These are phyloP conservation scores for Gracilaria domingensis DNA, from an alignment of 23 red algal species.

Conservation along the genomic window DNA sequence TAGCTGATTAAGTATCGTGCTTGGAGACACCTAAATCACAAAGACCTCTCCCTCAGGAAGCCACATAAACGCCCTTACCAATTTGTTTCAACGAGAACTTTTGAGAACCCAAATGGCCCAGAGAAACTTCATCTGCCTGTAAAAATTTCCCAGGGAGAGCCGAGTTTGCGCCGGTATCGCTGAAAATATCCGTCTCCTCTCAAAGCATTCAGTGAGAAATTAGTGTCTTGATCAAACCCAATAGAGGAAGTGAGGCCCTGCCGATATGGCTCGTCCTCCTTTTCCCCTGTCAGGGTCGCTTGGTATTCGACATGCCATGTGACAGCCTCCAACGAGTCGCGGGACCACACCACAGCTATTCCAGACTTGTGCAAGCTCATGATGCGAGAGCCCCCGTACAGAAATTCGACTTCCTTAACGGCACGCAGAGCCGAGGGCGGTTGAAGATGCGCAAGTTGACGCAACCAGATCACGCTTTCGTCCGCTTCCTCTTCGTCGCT, in stretches of 20 bases:
- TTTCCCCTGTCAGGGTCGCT: not conserved
- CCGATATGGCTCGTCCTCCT: not conserved
- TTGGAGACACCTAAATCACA: slow-evolving; percentile 39
- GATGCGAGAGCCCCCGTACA: slow-evolving; percentile 42
- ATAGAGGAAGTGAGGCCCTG: slow-evolving; percentile 17
- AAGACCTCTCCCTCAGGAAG: slow-evolving; percentile 40
- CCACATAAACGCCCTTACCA: slow-evolving; percentile 46
- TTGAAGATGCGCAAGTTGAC: slow-evolving; percentile 46
- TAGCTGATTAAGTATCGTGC: slow-evolving; percentile 31
- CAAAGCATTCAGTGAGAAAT: slow-evolving; percentile 29
- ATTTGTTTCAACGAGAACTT: slow-evolving; percentile 32
- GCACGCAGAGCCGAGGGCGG: slow-evolving; percentile 8
- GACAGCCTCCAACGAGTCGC: slow-evolving; percentile 13
- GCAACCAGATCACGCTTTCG: slow-evolving; percentile 43
- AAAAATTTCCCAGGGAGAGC: slow-evolving; percentile 58
- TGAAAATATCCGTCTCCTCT: slow-evolving; percentile 35
- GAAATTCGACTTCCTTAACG: slow-evolving; percentile 36
- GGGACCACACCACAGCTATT: slow-evolving; percentile 47
- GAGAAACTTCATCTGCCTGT: slow-evolving; percentile 34
- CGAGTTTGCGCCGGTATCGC: slow-evolving; percentile 40
- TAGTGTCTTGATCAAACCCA: slow-evolving; percentile 58
- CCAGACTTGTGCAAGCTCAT: slow-evolving; percentile 41
- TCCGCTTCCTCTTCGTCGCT: slow-evolving; percentile 47
- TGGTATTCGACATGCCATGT: slow-evolving; percentile 46
- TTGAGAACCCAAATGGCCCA: slow-evolving; percentile 7